Evolutionary conservation across 257 asterid genomes (phyloP).

Genomic region (Solanum chilense): DNA sequence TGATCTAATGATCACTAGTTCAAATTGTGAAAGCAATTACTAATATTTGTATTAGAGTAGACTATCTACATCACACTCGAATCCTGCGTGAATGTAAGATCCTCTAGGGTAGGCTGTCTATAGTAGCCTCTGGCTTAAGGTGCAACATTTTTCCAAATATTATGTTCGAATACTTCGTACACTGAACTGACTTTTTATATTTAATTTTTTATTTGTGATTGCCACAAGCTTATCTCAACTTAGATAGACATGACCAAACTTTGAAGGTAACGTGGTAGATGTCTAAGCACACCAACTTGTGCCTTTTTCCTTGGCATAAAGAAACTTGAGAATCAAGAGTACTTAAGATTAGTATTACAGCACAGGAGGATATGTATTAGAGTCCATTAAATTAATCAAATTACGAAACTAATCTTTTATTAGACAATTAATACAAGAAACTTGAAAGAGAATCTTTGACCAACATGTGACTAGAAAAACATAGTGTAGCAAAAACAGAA

Average conservation of each 20-base stretch:
- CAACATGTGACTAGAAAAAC: neutral
- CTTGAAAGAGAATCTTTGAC: conserved; percentile 1
- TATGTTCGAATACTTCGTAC: rapidly evolving
- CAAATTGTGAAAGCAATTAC: neutral
- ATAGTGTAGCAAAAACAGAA: neutral
- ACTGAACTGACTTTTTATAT: neutral
- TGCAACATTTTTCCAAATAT: rapidly evolving
- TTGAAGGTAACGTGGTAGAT: neutral
- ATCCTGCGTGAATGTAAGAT: neutral
- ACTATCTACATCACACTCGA: rapidly evolving
- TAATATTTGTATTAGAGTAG: neutral
- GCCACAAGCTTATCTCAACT: neutral
- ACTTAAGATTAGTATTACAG: neutral
- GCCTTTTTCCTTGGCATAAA: neutral
- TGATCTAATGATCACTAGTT: neutral
- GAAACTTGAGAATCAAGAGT: neutral
- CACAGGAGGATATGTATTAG: neutral
- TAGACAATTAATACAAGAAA: neutral
- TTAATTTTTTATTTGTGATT: neutral
- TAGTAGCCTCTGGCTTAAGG: rapidly evolving
- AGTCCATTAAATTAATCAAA: neutral
- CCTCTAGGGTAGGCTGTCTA: rapidly evolving
- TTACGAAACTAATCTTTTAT: neutral
- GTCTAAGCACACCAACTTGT: neutral
- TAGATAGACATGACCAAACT: neutral